Conservation (phyloP, 306 rosid genomes). For the Cucumis hystrix region DNA sequence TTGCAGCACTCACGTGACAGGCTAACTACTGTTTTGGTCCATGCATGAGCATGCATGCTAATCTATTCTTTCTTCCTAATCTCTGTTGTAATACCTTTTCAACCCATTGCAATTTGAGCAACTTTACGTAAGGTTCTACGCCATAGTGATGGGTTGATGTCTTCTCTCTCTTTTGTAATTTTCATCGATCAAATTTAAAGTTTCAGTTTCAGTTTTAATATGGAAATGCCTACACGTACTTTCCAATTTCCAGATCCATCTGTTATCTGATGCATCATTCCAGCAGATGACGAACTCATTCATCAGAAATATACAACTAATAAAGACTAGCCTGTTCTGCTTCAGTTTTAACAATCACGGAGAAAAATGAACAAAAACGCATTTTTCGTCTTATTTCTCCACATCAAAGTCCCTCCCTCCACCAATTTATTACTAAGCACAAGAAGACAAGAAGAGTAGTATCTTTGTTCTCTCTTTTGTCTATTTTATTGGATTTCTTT, state of each 20-base stretch:
- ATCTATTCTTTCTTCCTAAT: background rate
- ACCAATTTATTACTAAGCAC: background rate
- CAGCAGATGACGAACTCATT: background rate
- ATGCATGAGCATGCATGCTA: background rate
- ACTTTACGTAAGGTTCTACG: background rate
- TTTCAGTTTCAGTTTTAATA: background rate
- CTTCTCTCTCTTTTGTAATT: background rate
- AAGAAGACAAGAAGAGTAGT: background rate
- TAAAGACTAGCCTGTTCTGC: background rate
- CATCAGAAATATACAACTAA: background rate
- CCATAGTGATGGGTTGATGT: background rate
- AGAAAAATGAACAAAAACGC: background rate
- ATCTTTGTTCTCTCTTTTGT: background rate
- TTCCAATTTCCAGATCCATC: background rate
- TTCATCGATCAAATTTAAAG: background rate
- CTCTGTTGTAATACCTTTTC: background rate
- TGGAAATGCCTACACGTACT: background rate
- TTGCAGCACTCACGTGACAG: background rate
- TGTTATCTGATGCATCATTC: background rate
- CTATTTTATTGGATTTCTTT: background rate
- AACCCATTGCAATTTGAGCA: background rate
- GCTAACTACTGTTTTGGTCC: too few species aligned
- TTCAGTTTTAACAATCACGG: background rate
- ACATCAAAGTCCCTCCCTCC: background rate
- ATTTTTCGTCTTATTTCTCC: background rate